Percentiles rank a stretch among this genome's conserved stretches.
Evolutionary conservation across 2,329 filamentous ascomycete genomes (phyloP).

Genomic region (Fusarium keratoplasticum): DNA sequence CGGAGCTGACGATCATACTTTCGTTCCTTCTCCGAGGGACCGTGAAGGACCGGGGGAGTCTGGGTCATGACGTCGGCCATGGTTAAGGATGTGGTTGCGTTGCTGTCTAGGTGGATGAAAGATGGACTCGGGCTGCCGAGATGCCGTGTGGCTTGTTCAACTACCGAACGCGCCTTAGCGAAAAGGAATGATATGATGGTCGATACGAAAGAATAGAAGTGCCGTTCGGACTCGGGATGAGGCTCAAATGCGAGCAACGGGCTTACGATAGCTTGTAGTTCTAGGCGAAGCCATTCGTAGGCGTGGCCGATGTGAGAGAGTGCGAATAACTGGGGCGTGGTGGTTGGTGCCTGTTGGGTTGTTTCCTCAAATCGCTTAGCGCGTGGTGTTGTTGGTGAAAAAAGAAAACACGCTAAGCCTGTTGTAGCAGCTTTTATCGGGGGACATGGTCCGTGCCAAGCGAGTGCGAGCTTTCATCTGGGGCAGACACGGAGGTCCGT

Average conservation of each 20-base stretch:
- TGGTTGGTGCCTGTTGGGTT: neutral
- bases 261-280: neutral
- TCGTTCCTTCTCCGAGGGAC: conserved; percentile 71
- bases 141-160: neutral
- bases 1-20: conserved; percentile 97
- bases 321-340: neutral
- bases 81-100: conserved; percentile 15
- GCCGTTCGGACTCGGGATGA: conserved; percentile 1
- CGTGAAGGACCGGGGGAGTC: conserved; percentile 54
- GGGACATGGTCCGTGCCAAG: conserved; percentile 15
- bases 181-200: conserved; percentile 19
- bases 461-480: conserved; percentile 17
- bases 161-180: neutral
- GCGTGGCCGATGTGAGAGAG: neutral
- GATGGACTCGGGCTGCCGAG: conserved; percentile 2
- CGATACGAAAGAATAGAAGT: conserved; percentile 12
- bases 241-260: conserved; percentile 3
- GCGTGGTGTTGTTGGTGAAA: neutral
- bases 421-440: neutral
- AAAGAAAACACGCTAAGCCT: neutral
- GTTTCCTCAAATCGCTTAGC: neutral
- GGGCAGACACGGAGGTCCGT: neutral
- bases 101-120: conserved; percentile 7
- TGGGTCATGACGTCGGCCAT: conserved; percentile 49
- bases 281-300: neutral